Percentiles rank a stretch among this genome's conserved stretches.
These are phyloP conservation scores for Hypoxylon sp. DNA, from an alignment of 2,329 filamentous ascomycete species.

Conservation along the genomic window DNA sequence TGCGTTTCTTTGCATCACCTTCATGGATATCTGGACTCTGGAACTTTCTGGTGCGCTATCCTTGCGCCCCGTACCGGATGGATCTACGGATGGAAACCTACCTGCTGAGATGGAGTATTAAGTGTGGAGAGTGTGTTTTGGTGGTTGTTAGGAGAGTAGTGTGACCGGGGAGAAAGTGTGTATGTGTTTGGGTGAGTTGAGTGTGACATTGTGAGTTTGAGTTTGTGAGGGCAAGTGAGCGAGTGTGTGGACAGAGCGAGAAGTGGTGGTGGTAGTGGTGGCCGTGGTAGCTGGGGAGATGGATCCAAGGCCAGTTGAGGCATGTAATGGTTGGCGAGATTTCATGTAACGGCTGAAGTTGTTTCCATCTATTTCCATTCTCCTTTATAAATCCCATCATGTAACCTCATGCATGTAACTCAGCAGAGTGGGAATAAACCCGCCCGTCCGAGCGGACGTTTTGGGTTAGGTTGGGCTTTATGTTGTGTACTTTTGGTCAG, in stretches of 20 bases:
- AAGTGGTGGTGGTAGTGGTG: not conserved
- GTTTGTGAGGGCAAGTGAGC: not conserved
- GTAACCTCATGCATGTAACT: not conserved
- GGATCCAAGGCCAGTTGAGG: not conserved
- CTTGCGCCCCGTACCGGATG: not conserved
- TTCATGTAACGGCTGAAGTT: not conserved
- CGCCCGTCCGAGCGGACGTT: not conserved
- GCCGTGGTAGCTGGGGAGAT: not conserved
- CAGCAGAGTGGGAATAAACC: not conserved
- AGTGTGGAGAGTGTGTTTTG: not conserved
- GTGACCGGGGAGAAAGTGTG: not conserved
- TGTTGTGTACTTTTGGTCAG: not conserved
- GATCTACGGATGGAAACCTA: conserved; percentile 2
- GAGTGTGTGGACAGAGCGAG: not conserved
- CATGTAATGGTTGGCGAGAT: not conserved
- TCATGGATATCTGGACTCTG: conserved; percentile 1
- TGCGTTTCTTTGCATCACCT: conserved; percentile 1
- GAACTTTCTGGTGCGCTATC: not conserved
- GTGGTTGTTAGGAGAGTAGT: not conserved
- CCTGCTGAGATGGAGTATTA: not conserved
- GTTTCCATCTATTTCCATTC: not conserved
- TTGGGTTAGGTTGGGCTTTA: not conserved
- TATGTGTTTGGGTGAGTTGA: conserved; percentile 9
- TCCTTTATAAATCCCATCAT: not conserved
- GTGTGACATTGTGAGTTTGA: not conserved